Conservation (phyloP, 305 asterid genomes). For the Fraxinus ornus region DNA sequence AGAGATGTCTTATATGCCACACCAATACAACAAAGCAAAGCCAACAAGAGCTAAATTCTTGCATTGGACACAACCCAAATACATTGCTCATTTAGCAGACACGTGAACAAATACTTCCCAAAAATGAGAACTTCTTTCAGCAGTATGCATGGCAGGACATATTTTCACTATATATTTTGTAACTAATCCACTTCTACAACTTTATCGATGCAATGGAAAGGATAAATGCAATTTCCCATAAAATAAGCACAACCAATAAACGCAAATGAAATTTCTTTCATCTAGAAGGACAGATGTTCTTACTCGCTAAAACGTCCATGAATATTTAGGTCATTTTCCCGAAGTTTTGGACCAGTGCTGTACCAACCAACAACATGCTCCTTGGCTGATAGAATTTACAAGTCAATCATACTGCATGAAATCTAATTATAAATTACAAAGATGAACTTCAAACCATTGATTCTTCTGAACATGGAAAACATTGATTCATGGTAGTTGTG, state of each 20-base stretch:
- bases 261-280: not conserved
- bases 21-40: not conserved
- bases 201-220: conserved; percentile 1
- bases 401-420: conserved; percentile 18
- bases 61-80: not conserved
- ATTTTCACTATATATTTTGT: not conserved
- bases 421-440: conserved; percentile 6
- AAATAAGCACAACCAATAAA: not conserved
- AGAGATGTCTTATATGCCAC: not conserved
- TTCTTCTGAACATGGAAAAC: conserved; percentile 93
- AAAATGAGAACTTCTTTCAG: not conserved
- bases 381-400: conserved; percentile 57
- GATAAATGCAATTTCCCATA: not conserved
- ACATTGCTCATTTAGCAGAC: not conserved
- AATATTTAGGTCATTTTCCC: conserved; percentile 77
- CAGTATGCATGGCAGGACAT: not conserved
- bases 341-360: conserved; percentile 89
- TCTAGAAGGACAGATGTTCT: conserved; percentile 29
- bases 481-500: conserved; percentile 88
- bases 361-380: conserved; percentile 99
- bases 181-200: not conserved
- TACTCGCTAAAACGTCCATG: conserved; percentile 80
- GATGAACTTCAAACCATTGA: conserved; percentile 55
- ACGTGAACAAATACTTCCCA: not conserved
- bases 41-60: not conserved